phyloP scores from a whole-genome alignment of 2,329 filamentous ascomycete species.

The Colletotrichum sp. region DNA sequence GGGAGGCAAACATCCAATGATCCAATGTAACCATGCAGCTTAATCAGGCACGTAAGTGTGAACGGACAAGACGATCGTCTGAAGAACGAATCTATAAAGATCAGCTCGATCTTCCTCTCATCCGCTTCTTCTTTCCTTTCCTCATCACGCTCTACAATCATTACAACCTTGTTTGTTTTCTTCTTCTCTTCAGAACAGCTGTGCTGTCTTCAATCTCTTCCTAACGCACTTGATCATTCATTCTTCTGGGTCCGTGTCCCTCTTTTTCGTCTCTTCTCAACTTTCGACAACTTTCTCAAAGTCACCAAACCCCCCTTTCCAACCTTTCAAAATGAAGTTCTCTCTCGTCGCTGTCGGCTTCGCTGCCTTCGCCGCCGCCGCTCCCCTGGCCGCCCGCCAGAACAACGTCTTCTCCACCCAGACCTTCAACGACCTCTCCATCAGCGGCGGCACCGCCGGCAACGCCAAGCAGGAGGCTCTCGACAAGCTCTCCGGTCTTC shows the following conservation, averaged over 20 bases:
- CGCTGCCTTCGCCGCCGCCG: constrained; percentile 29
- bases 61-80: neutral
- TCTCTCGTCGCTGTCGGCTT: constrained; percentile 31
- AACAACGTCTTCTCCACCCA: constrained; percentile 34
- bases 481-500: constrained; percentile 40
- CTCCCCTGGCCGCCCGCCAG: constrained; percentile 30
- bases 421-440: constrained; percentile 50
- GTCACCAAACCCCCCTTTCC: neutral
- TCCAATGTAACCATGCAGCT: neutral
- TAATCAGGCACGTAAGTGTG: neutral
- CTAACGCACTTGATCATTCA: constrained; percentile 17
- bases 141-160: constrained; percentile 19
- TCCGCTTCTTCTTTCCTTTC: neutral
- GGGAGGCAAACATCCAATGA: constrained; percentile 3
- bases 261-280: neutral
- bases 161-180: constrained; percentile 1
- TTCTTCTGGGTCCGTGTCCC: constrained; percentile 19
- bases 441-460: constrained; percentile 50
- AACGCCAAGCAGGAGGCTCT: constrained; percentile 47
- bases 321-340: constrained; percentile 36
- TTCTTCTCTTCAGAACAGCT: constrained; percentile 18
- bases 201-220: constrained; percentile 19
- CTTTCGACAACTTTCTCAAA: neutral
- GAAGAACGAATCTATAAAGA: constrained; percentile 17
- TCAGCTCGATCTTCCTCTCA: constrained; percentile 7